These are phyloP conservation scores for Aristolochia fimbriata DNA, from an alignment of 164 flowering plant species.

Conservation along the genomic window DNA sequence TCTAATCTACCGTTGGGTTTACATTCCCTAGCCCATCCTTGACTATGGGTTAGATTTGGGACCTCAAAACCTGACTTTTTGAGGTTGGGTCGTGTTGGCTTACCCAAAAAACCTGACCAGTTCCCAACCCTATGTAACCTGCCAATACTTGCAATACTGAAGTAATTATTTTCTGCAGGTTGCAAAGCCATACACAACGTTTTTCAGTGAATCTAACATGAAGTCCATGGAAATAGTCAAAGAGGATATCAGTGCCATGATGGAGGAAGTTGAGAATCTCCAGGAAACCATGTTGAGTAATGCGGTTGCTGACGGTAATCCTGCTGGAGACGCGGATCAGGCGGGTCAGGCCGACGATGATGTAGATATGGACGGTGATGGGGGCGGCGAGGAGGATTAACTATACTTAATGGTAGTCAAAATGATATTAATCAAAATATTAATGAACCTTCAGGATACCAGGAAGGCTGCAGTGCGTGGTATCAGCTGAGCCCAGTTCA, in stretches of 20 bases:
- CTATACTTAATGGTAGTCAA: not conserved
- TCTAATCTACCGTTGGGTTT: no score
- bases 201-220: constrained; percentile 43
- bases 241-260: not conserved
- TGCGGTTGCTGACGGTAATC: constrained; percentile 7
- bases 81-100: no score
- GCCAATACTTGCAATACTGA: not conserved
- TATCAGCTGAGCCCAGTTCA: no score
- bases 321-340: constrained; percentile 20
- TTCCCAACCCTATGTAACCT: no score
- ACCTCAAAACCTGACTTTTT: no score
- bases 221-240: constrained; percentile 24
- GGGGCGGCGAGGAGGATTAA: constrained; percentile 31
- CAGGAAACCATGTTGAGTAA: constrained; percentile 9
- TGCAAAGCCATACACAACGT: constrained; percentile 51
- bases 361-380: constrained; percentile 21
- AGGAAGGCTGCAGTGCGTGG: no score
- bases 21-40: no score
- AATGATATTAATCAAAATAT: not conserved
- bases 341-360: constrained; percentile 22
- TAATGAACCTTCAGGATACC: not conserved
- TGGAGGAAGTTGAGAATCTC: constrained; percentile 1
- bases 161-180: constrained; percentile 30
- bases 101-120: no score
- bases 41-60: no score